Conservation (phyloP, 2,329 filamentous ascomycete genomes). For the Phyllosticta citribraziliensis region DNA sequence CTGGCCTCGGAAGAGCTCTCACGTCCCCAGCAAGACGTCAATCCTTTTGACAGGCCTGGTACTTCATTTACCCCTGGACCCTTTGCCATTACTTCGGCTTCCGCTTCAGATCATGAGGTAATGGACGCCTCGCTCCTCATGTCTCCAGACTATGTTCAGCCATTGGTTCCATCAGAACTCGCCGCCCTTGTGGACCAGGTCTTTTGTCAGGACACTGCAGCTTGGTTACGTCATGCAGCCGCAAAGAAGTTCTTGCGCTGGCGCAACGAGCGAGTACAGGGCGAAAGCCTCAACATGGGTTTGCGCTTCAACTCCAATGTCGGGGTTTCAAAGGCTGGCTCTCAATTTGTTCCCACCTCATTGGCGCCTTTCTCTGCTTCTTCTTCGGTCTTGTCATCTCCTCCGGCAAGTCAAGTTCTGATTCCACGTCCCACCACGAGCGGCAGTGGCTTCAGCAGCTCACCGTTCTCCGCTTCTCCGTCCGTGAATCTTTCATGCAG, state of each 20-base stretch:
- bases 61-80: constrained; percentile 24
- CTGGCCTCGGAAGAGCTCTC: constrained; percentile 15
- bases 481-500: constrained; percentile 22
- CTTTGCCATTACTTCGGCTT: constrained; percentile 72
- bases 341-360: constrained; percentile 8
- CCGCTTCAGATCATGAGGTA: constrained; percentile 61
- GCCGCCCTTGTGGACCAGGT: constrained; percentile 57
- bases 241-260: constrained; percentile 73
- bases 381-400: constrained; percentile 26
- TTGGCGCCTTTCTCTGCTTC: constrained; percentile 8
- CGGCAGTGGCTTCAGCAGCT: constrained; percentile 3
- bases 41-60: constrained; percentile 5
- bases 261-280: constrained; percentile 24
- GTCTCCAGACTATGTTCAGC: constrained; percentile 81
- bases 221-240: constrained; percentile 72
- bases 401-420: constrained; percentile 29
- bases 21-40: constrained; percentile 15
- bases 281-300: constrained; percentile 13
- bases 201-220: constrained; percentile 67
- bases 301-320: constrained; percentile 3
- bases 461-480: constrained; percentile 19
- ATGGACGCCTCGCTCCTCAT: constrained; percentile 94
- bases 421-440: constrained; percentile 20
- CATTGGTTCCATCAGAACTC: constrained; percentile 69
- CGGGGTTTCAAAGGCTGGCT: constrained; percentile 18